These are phyloP conservation scores for Podaxis sp. DNA, from an alignment of 768 basidiomycete genomes.

Conservation along the genomic window DNA sequence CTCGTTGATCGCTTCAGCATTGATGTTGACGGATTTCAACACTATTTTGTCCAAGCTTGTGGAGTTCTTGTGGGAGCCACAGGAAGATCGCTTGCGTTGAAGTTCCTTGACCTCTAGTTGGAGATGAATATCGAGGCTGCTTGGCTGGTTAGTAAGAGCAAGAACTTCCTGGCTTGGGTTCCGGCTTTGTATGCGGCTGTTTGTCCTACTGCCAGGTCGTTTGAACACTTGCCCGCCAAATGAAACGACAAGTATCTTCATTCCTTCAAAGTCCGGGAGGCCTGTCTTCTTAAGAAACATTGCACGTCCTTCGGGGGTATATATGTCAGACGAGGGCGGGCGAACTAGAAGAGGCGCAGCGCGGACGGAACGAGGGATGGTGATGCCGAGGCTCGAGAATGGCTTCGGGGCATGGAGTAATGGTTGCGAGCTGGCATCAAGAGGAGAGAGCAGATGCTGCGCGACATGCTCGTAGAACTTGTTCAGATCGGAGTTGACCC, in stretches of 20 bases:
- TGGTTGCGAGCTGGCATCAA: constrained; percentile 36
- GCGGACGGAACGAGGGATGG: constrained; percentile 37
- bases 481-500: constrained; percentile 55
- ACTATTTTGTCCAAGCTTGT: neutral
- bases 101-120: neutral
- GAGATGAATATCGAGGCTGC: neutral
- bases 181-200: constrained; percentile 35
- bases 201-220: constrained; percentile 41
- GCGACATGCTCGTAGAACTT: constrained; percentile 47
- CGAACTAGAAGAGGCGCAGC: constrained; percentile 73
- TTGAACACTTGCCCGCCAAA: constrained; percentile 80
- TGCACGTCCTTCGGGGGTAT: constrained; percentile 53
- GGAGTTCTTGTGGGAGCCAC: neutral
- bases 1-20: neutral
- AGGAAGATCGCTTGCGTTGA: neutral
- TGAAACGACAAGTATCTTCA: constrained; percentile 70
- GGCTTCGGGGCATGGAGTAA: constrained; percentile 45
- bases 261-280: constrained; percentile 52
- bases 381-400: constrained; percentile 24
- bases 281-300: constrained; percentile 58
- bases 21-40: neutral
- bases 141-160: neutral
- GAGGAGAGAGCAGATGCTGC: constrained; percentile 44
- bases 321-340: constrained; percentile 44
- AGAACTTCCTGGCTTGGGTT: constrained; percentile 26